Conservation (phyloP, 208 protist species). For the Phytomonas sp. region DNA sequence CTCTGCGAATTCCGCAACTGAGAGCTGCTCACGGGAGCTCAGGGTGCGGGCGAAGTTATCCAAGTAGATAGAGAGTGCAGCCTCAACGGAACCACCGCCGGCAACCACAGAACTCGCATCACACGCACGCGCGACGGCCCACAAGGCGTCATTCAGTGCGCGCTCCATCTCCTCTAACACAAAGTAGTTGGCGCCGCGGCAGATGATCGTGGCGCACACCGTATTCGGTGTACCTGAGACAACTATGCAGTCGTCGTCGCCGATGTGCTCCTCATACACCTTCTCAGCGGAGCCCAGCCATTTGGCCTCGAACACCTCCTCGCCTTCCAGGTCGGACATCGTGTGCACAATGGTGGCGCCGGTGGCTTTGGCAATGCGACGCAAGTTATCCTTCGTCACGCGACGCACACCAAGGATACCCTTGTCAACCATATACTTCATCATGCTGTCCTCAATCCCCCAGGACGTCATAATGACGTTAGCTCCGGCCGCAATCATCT, state of each 20-base stretch:
- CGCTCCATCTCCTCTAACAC: constrained; percentile 98
- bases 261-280: constrained; percentile 95
- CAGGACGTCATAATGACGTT: constrained; percentile 99
- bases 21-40: constrained; percentile 97
- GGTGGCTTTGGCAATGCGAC: constrained; percentile 96
- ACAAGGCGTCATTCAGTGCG: constrained; percentile 98
- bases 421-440: constrained; percentile 99
- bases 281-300: constrained; percentile 92
- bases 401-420: constrained; percentile 95
- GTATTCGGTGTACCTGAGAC: constrained; percentile 81
- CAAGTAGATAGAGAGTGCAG: constrained; percentile 97
- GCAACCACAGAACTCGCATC: constrained; percentile 96
- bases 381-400: constrained; percentile 94
- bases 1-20: constrained; percentile 98
- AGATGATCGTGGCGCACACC: constrained; percentile 94
- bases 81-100: constrained; percentile 98
- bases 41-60: constrained; percentile 97
- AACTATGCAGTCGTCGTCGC: constrained; percentile 97
- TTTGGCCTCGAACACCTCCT: constrained; percentile 94
- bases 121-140: constrained; percentile 97
- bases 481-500: constrained; percentile 96
- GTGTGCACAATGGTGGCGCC: constrained; percentile 93
- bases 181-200: constrained; percentile 97
- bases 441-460: constrained; percentile 97
- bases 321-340: constrained; percentile 96